Evolutionary conservation across 2,329 filamentous ascomycete species (phyloP), one percentile per base, ranked within the genome.

Genomic region (Talaromyces sp.): DNA sequence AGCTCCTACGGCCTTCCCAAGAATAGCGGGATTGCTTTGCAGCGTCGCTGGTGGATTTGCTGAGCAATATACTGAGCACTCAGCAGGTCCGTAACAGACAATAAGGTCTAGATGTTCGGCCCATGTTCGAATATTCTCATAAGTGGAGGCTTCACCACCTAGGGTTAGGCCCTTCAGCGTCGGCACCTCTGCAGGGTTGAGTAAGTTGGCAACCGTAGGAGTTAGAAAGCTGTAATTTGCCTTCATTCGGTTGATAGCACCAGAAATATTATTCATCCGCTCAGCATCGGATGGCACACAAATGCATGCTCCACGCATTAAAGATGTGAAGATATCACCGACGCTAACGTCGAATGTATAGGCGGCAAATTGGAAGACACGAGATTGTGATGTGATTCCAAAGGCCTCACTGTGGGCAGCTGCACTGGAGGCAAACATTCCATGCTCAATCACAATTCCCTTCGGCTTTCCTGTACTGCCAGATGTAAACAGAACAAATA

Each of bases 371-470:
- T 85, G 82, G 12, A 87, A 81, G 9, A 89, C 85, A 2, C 88
- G 79, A 5, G 85, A 87, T 0, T 79, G 72, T 0, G 77, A 71
- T 5, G 79, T 78, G 59, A 75, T 83, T 1, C 79, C 78, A 6
- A 87, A 75, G 0, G 82, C 80, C 0, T 77, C 71, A 0, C 81
- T 83, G 62, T 87, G 83, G 0, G 80, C 79, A 10, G 81, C 70
- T 23, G 85, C 82, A 5, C 82, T 80, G 0, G 85, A 85, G 0
- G 85, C 83, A 4, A 88, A 79, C 0, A 85, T 82, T 0, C 76
- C 73, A 64, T 90, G 88, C 1, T 82, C 84, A 58, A 88, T 85
- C 36, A 85, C 83, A 23, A 88, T 82, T 2, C 86, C 87, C 60
- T 85, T 85, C 1, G 73, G 73, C 1, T 70, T 73, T 28, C 81